Conservation (phyloP, 768 basidiomycete genomes). For the Gymnopilus dilepis region DNA sequence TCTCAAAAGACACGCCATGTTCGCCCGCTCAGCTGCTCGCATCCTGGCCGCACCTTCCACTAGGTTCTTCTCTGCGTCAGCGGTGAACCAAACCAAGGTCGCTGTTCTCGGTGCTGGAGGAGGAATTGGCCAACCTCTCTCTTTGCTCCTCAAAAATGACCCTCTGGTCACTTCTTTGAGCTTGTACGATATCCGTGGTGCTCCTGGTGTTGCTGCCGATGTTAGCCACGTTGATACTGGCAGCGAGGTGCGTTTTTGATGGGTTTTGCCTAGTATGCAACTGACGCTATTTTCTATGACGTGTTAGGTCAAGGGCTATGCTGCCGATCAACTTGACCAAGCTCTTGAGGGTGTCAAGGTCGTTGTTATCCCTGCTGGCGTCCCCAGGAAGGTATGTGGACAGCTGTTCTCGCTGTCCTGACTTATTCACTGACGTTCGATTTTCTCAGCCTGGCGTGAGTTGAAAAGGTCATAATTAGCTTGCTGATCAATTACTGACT, state of each 20-base stretch:
- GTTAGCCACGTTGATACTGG: slow-evolving; percentile 92
- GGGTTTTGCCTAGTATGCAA: background rate
- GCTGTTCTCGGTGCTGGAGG: slow-evolving; percentile 98
- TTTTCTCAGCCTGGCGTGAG: slow-evolving; percentile 78
- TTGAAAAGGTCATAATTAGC: slow-evolving; percentile 25
- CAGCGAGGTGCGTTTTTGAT: slow-evolving; percentile 65
- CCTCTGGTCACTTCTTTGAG: slow-evolving; percentile 85
- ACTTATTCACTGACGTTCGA: slow-evolving; percentile 29
- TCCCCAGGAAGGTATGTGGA: slow-evolving; percentile 87
- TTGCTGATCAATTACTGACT: slow-evolving; percentile 31
- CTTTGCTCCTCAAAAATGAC: slow-evolving; percentile 91
- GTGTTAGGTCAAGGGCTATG: slow-evolving; percentile 74
- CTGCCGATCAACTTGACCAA: slow-evolving; percentile 86
- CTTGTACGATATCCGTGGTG: slow-evolving; percentile 94
- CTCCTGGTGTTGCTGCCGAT: slow-evolving; percentile 97
- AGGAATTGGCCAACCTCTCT: slow-evolving; percentile 98
- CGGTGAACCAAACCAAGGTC: slow-evolving; percentile 80
- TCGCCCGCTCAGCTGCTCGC: slow-evolving; percentile 68
- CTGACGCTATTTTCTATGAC: slow-evolving; percentile 8
- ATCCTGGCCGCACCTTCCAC: slow-evolving; percentile 55
- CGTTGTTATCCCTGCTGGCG: slow-evolving; percentile 98
- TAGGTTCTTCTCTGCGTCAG: slow-evolving; percentile 79
- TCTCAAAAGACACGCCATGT: slow-evolving; percentile 47
- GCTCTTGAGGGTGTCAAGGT: slow-evolving; percentile 91
- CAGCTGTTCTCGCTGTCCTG: slow-evolving; percentile 6